Evolutionary conservation across 208 protist genomes (phyloP), one percentile per base, ranked within the genome.

Genomic region (Vickermania spadyakhi): DNA sequence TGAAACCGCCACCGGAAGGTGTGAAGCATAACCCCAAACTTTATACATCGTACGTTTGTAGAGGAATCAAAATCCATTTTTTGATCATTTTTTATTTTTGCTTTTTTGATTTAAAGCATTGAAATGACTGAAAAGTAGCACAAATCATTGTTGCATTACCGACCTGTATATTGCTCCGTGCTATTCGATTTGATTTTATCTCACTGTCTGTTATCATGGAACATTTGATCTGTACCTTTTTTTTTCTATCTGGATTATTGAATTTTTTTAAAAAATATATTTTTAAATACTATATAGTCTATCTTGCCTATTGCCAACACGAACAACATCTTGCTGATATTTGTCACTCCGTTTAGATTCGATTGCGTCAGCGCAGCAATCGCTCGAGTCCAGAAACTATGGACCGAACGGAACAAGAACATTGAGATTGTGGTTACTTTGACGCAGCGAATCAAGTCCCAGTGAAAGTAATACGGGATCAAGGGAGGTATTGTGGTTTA

Each of bases 301-400:
- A 18, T 45, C 7, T 45, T 45, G 7, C 7, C 18, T 45, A 45
- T n/a, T 45, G 18, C 18, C 36, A 45, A 45, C 36, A 45, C 36
- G n/a, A 45, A n/a, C 18, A 45, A 45, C 18, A 45, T 45, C 18
- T n/a, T n/a, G 7, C 18, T 7, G 18, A n/a, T 45, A 45, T 45
- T 45, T 45, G 36, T 45, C 18, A 45, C 11, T 45, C 18, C 18
- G 36, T 45, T 18, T 45, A 45, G 36, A 45, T 13, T 54, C 29
- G 21, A 11, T 36, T 2, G 2, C 1, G 14, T 36, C 0, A 3
- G 75, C 74, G 18, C 71, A 81, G 62, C 63, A 50, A 28, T 84
- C 81, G n/a, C 58, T 93, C 18, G 75, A 78, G 54, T 93, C 50
- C 67, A 90, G 52, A 81, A 68, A 23, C 78, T 84, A 18, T 93